Base-by-base conservation (phyloP, 2,329 filamentous ascomycete genomes). In the Penicillium griseofulvum region DNA sequence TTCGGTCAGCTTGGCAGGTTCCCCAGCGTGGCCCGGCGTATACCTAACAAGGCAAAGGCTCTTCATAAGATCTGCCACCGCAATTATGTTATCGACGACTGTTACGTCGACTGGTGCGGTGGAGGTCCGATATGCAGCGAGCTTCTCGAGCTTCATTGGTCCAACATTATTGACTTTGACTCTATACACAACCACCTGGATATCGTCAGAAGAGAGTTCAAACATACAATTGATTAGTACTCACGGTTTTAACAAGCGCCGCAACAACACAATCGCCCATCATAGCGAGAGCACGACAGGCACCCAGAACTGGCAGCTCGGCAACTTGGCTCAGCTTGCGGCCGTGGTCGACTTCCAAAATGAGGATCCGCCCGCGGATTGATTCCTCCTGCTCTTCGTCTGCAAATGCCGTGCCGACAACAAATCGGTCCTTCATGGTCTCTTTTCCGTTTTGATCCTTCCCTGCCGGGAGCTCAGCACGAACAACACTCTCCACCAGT, bases 1-100 rank as follows among this genome's bases (percentile, higher is more conserved):
- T 76, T 96, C 91, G 0, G 80, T 79, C 8, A 97, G 79, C 49
- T 79, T 83, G 51, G 87, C 83, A 11, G 81, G 75, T n/a, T 82
- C 73, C 0, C 82, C 84, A 3, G 83, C 75, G 22, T 79, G 71
- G 2, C 84, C 81, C 3, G 81, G 80, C 0, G 80, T 78, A 68
- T 88, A 94, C 68, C 94, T 81, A 9, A 97, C 79, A 6, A 97
- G 77, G 1, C 88, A 87, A 24, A 96, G 80, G 1, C 90, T 96
- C 75, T 97, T 97, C 89, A 96, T 97, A 43, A 99, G 77, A 68
- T 99, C 94, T 0, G 88, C 89, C 10, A 97, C 86, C 0, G 89
- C 90, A 59, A 99, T 92, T 24, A 84, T 80, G 62, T 87, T 86
- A 1, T 83, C 88, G 1, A 85, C 83, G 14, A 97, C 82, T 10